Base-by-base conservation (phyloP, 306 rosid genomes). In the Cicer bijugum region DNA sequence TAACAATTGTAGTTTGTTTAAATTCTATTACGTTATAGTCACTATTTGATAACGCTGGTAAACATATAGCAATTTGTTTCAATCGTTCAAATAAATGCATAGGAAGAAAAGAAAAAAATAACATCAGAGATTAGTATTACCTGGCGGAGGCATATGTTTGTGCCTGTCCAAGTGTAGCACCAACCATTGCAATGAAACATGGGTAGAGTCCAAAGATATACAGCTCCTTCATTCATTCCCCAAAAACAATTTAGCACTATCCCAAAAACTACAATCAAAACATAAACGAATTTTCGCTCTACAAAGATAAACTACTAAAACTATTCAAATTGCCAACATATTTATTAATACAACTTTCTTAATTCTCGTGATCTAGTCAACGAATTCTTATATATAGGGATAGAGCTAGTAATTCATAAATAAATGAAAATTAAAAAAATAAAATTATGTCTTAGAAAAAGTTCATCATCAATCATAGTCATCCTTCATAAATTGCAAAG, bases 111-210 rank as follows among this genome's bases (percentile, higher is more conserved):
- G 17, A 66, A 14, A 57, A 66, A 67, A 39, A 20, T 39, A n/a
- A n/a, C 12, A 68, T 28, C 47, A 12, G 40, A 28, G 51, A 66
- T 45, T 15, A 20, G 64, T 65, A 78, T 79, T 79, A 86, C 98
- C 98, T 94, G 98, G 14, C 98, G 90, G 64, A 94, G 96, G 79
- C 98, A 91, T 66, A 94, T 88, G 68, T 80, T 91, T 10, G 98
- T 94, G 37, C 90, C 98, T 19, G 91, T 75, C 98, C 98, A 91
- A 59, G 94, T 55, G 83, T 86, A 93, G 67, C 94, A 88, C 98
- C 98, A 93, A 75, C 98, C 98, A 80, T 93, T 93, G 83, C 98
- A 93, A 78, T 93, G 98, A 79, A 93, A 93, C 98, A 93, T 91
- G 40, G 98, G 98, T 8, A 93, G 80, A 39, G 98, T 89, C 98